phyloP scores from a whole-genome alignment of 2,329 filamentous ascomycete genomes.

The Diaporthe citrichinensis region DNA sequence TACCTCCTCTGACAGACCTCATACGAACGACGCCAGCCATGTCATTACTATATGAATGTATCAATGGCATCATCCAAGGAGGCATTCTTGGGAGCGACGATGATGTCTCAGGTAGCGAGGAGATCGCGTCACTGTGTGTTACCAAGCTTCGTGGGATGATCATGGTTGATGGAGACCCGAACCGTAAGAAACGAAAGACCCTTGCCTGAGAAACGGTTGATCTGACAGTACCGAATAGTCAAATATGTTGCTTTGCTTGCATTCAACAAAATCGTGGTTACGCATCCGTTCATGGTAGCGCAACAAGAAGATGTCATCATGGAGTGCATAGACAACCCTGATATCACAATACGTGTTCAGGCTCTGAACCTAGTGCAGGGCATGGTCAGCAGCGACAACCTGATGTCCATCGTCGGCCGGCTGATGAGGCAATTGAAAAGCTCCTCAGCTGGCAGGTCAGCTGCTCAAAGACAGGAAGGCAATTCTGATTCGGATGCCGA shows the following conservation, averaged over 20 bases:
- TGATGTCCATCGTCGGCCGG: constrained; percentile 86
- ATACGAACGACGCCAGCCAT: constrained; percentile 96
- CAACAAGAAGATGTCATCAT: constrained; percentile 97
- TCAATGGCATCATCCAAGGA: constrained; percentile 97
- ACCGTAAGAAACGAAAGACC: constrained; percentile 71
- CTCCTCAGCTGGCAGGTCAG: constrained; percentile 49
- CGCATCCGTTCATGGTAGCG: constrained; percentile 89
- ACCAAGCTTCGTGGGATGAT: constrained; percentile 95
- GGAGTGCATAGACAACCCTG: constrained; percentile 94
- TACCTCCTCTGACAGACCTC: constrained; percentile 91
- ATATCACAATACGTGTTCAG: constrained; percentile 95
- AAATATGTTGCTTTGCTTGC: constrained; percentile 97
- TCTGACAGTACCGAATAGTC: constrained; percentile 64
- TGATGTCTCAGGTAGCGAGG: constrained; percentile 85
- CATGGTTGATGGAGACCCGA: constrained; percentile 92
- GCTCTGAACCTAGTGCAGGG: constrained; percentile 92
- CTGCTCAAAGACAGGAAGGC: constrained; percentile 46
- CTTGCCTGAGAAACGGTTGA: constrained; percentile 19
- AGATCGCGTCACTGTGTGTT: constrained; percentile 93
- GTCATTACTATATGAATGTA: constrained; percentile 98
- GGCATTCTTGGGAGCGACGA: constrained; percentile 90
- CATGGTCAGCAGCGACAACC: constrained; percentile 91
- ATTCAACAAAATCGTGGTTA: constrained; percentile 93
- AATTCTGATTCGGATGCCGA: constrained; percentile 65
- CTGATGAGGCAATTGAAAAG: constrained; percentile 88